Percentiles rank a stretch among this genome's conserved stretches.
Evolutionary conservation across 805 yeast species (phyloP).

Genomic region (Candida arabinofermentans): DNA sequence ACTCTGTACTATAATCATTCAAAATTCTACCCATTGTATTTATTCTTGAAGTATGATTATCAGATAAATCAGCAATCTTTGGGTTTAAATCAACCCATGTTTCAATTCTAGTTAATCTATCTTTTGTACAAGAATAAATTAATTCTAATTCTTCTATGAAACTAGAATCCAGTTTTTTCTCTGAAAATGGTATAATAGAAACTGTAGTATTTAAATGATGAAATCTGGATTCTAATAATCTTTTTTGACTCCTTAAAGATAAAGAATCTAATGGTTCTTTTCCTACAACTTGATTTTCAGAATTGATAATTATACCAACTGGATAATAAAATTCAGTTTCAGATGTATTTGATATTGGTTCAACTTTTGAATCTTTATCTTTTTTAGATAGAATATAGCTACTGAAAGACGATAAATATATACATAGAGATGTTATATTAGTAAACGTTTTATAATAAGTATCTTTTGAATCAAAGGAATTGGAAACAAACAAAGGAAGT

Average conservation of each 20-base stretch:
- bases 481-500: constrained; percentile 9
- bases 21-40: constrained; percentile 34
- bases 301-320: constrained; percentile 19
- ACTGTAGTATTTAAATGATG: constrained; percentile 26
- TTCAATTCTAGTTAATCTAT: constrained; percentile 34
- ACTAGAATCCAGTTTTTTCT: not conserved
- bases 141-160: constrained; percentile 2
- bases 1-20: constrained; percentile 1
- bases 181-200: constrained; percentile 7
- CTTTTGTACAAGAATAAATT: constrained; percentile 9
- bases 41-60: constrained; percentile 18
- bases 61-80: constrained; percentile 5
- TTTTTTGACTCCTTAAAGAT: constrained; percentile 3
- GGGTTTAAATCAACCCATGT: constrained; percentile 39
- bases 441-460: constrained; percentile 9
- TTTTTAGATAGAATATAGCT: constrained; percentile 10
- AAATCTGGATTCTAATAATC: constrained; percentile 23
- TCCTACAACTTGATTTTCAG: not conserved
- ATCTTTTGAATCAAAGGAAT: constrained; percentile 4
- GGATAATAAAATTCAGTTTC: constrained; percentile 17
- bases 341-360: constrained; percentile 10
- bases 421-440: constrained; percentile 9
- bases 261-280: constrained; percentile 5
- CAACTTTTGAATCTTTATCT: not conserved
- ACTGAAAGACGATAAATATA: constrained; percentile 9